phyloP scores from a whole-genome alignment of 2,329 filamentous ascomycete genomes.

The Madurella fahalii region DNA sequence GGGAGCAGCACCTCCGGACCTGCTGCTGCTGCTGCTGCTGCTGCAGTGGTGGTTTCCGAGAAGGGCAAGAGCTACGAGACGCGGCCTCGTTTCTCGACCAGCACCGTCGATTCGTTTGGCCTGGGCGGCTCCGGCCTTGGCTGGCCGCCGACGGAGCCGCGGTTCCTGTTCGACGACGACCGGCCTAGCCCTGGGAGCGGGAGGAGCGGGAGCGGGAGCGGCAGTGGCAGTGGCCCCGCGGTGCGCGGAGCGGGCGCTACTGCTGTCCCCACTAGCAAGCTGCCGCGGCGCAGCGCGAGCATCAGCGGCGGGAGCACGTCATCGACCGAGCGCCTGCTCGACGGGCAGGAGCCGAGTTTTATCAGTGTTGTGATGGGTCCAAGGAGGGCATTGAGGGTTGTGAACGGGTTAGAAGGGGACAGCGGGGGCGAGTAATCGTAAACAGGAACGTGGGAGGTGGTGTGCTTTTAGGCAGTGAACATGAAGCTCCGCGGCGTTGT shows the following conservation, averaged over 20 bases:
- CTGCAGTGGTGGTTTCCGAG: not conserved
- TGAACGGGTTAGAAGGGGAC: constrained; percentile 43
- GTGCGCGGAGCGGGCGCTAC: not conserved
- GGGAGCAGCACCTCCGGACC: not conserved
- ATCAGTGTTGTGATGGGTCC: constrained; percentile 61
- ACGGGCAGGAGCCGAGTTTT: constrained; percentile 54
- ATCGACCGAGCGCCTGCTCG: constrained; percentile 36
- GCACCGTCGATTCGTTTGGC: constrained; percentile 3
- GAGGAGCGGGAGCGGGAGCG: constrained; percentile 1
- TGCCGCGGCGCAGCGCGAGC: constrained; percentile 29
- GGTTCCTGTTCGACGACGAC: constrained; percentile 23
- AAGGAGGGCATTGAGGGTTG: constrained; percentile 59
- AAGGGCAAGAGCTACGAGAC: not conserved
- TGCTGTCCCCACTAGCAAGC: not conserved
- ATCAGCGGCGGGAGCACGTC: constrained; percentile 36
- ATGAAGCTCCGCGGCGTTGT: no score
- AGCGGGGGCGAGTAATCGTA: constrained; percentile 8
- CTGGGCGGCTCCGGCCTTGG: constrained; percentile 11
- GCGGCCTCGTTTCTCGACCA: constrained; percentile 2
- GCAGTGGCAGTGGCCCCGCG: constrained; percentile 21
- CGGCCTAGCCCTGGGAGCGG: constrained; percentile 11
- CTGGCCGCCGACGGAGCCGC: constrained; percentile 22
- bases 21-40: not conserved
- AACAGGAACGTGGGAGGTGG: not conserved
- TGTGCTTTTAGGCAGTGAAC: not conserved